Percentiles rank a stretch among this genome's conserved stretches.
phyloP scores from a whole-genome alignment of 352 stramenopile species.

The Globisporangium spinosum region DNA sequence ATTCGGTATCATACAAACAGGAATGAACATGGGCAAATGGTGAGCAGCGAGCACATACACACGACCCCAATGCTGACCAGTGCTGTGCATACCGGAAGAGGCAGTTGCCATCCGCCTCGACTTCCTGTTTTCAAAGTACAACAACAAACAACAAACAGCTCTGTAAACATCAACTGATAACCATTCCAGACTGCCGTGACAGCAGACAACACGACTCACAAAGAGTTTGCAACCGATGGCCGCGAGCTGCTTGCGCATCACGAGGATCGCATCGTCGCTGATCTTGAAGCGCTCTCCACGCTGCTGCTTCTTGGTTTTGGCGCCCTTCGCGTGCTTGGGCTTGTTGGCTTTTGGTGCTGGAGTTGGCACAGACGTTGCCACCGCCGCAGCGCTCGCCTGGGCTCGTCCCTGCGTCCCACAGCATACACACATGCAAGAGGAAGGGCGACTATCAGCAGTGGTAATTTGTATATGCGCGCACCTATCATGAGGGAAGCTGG shows the following conservation, averaged over 20 bases:
- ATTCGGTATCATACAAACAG: neutral
- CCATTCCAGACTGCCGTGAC: neutral
- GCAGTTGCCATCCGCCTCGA: conserved; percentile 80
- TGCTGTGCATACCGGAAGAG: conserved; percentile 56
- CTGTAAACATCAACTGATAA: neutral
- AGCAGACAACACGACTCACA: conserved; percentile 17
- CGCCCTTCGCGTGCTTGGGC: conserved; percentile 9
- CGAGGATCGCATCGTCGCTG: conserved; percentile 48
- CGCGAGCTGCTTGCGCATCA: conserved; percentile 55
- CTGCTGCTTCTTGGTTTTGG: conserved; percentile 33
- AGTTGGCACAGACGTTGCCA: neutral
- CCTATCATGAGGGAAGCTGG: neutral
- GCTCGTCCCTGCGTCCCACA: neutral
- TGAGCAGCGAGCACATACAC: conserved; percentile 21
- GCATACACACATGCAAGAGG: neutral
- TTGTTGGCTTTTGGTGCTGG: conserved; percentile 8
- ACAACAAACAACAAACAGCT: conserved; percentile 1
- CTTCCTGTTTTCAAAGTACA: conserved; percentile 34
- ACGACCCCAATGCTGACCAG: neutral
- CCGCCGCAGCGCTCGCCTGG: neutral
- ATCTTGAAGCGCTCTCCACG: conserved; percentile 10
- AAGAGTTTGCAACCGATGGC: conserved; percentile 67
- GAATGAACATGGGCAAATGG: neutral
- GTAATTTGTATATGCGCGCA: neutral
- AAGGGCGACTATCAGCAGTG: neutral